Evolutionary conservation across 176 grass and related monocot genomes (phyloP).

Genomic region (Zoysia japonica): DNA sequence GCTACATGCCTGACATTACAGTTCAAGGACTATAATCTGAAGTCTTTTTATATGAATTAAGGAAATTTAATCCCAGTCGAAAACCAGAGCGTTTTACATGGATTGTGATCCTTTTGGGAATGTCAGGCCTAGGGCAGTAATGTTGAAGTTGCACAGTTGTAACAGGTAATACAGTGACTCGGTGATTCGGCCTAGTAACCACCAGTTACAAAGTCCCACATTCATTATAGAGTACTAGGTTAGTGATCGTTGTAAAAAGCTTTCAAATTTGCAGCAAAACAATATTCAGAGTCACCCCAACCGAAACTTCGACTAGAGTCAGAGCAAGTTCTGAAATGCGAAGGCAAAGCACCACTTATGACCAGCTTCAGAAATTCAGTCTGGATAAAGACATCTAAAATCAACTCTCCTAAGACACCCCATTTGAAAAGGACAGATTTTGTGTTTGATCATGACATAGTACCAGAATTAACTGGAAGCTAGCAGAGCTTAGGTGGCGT

Average conservation of each 20-base stretch:
- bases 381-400: not conserved
- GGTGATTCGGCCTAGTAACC: not conserved
- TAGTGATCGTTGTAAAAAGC: not conserved
- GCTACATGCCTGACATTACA: not conserved
- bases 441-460: not conserved
- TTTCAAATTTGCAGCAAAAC: not conserved
- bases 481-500: not conserved
- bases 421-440: not conserved
- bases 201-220: not conserved
- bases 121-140: not conserved
- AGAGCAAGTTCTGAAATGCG: conserved; percentile 3
- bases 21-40: not conserved
- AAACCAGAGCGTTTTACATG: not conserved
- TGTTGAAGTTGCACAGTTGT: not conserved
- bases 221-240: not conserved
- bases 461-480: not conserved
- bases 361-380: not conserved
- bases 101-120: not conserved
- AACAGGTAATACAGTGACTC: not conserved
- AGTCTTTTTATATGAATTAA: not conserved
- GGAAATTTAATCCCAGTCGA: not conserved
- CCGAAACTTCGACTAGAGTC: not conserved
- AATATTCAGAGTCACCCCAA: not conserved
- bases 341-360: not conserved
- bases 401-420: not conserved